Evolutionary conservation across 441 rosid genomes (phyloP).

Genomic region (Mallotus repandus): DNA sequence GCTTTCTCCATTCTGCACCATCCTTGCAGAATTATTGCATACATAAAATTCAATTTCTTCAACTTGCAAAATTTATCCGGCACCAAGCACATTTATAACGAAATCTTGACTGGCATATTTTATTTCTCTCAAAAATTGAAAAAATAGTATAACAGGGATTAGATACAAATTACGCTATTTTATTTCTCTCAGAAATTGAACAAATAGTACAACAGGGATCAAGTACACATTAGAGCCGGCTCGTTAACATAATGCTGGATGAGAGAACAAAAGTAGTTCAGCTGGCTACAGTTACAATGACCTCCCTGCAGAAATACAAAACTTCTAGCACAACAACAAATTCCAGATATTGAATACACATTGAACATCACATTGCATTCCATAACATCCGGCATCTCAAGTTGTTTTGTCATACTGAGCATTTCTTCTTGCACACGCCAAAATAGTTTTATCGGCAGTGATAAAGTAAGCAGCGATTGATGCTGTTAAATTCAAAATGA

Average conservation of each 20-base stretch:
- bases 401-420: constrained; percentile 35
- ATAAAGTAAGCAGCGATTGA: constrained; percentile 60
- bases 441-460: constrained; percentile 60
- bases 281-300: background rate
- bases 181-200: background rate
- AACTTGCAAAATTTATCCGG: background rate
- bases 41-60: background rate
- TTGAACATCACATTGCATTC: background rate
- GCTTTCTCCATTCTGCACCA: too few species aligned
- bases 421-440: constrained; percentile 62
- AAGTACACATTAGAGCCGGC: background rate
- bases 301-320: background rate
- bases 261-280: background rate
- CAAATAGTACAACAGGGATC: too few species aligned
- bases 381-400: constrained; percentile 24
- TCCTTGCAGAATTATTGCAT: background rate
- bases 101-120: constrained; percentile 1
- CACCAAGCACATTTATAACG: background rate
- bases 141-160: background rate
- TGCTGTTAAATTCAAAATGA: constrained; percentile 36
- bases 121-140: background rate
- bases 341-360: background rate
- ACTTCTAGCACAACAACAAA: background rate
- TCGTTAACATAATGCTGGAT: background rate
- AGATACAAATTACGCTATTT: background rate